phyloP scores from a whole-genome alignment of 2,329 filamentous ascomycete genomes.

The Fusarium sacchari region DNA sequence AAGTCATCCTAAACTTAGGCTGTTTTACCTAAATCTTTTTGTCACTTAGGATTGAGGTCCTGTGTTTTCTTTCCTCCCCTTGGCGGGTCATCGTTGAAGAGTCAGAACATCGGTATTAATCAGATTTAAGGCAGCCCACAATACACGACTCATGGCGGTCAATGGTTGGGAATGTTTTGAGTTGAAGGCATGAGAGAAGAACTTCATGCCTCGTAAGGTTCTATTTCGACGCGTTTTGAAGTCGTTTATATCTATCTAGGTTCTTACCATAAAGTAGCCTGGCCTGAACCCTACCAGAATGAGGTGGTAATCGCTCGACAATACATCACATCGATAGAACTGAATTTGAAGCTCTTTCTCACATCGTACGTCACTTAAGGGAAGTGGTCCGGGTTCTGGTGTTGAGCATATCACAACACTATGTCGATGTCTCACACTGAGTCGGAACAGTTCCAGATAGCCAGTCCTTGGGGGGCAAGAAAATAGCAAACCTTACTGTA shows the following conservation, averaged over 20 bases:
- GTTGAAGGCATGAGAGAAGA: background rate
- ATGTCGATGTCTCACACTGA: background rate
- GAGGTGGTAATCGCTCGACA: background rate
- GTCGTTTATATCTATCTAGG: background rate
- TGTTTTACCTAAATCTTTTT: no score
- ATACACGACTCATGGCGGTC: background rate
- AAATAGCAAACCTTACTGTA: no score
- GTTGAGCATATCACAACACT: background rate
- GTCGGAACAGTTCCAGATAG: background rate
- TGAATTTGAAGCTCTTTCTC: background rate
- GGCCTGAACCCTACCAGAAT: background rate
- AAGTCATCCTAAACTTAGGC: no score
- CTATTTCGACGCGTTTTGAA: background rate
- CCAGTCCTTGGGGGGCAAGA: background rate
- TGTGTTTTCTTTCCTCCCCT: no score
- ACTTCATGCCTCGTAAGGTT: background rate
- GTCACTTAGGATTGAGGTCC: no score
- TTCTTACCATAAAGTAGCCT: background rate
- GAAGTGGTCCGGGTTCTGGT: background rate
- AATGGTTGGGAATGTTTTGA: background rate
- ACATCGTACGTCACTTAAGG: background rate
- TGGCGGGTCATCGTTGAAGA: background rate
- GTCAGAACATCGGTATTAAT: background rate
- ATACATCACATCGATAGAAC: background rate
- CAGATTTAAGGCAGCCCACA: background rate